A percentile compares a stretch with the other conserved stretches of the same genome.
phyloP scores from a whole-genome alignment of 306 rosid genomes.

The Oxytropis ochrocephala region DNA sequence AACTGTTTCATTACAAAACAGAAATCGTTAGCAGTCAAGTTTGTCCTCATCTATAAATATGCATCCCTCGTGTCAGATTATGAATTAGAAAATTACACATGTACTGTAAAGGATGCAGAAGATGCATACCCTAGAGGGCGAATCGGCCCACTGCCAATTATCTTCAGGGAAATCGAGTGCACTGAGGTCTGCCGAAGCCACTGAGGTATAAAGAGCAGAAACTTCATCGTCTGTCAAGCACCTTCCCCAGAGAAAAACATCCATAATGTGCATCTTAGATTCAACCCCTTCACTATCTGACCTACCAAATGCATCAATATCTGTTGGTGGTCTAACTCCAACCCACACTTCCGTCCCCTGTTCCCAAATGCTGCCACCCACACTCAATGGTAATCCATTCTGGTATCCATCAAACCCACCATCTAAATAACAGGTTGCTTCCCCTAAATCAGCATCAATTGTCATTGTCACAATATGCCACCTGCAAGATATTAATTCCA shows the following conservation, averaged over 20 bases:
- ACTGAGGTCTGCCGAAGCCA: constrained; percentile 69
- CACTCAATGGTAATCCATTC: constrained; percentile 70
- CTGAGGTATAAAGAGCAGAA: constrained; percentile 70
- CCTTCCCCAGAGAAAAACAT: constrained; percentile 95
- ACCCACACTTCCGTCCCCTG: constrained; percentile 92
- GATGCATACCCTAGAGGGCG: constrained; percentile 74
- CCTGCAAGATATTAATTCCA: constrained; percentile 48
- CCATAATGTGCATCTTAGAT: constrained; percentile 99
- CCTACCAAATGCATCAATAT: constrained; percentile 95
- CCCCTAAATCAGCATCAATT: constrained; percentile 87
- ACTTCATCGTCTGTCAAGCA: constrained; percentile 96
- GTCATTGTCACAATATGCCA: constrained; percentile 99
- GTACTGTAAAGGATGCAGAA: not conserved
- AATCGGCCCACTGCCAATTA: constrained; percentile 96
- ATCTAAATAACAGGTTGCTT: constrained; percentile 90
- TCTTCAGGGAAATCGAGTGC: constrained; percentile 77
- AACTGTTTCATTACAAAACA: not conserved
- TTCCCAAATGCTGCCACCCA: constrained; percentile 82
- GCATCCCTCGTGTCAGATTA: not conserved
- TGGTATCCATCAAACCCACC: constrained; percentile 98
- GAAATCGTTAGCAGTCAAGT: not conserved
- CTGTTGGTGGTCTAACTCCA: constrained; percentile 93
- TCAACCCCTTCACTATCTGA: constrained; percentile 99
- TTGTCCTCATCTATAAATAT: not conserved
- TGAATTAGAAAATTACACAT: not conserved